Conservation (phyloP, 176 grass and related monocot genomes). For the Sorghum bicolor region DNA sequence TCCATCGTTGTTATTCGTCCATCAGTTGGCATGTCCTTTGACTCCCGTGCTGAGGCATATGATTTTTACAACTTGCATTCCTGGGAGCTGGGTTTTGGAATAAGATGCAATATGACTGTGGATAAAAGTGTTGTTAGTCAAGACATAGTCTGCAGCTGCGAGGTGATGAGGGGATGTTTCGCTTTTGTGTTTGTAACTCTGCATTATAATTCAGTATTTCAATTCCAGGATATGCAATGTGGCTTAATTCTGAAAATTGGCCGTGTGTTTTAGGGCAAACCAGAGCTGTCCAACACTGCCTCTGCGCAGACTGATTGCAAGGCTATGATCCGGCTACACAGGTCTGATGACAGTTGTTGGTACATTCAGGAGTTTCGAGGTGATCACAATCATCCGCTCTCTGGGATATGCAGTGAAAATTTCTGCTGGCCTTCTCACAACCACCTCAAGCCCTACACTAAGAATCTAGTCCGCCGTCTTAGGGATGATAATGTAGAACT, state of each 20-base stretch:
- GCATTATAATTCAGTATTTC: background rate
- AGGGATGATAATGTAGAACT: background rate
- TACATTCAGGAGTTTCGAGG: background rate
- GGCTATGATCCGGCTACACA: conserved; percentile 7
- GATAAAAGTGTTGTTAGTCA: background rate
- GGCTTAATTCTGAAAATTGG: background rate
- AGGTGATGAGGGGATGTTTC: background rate
- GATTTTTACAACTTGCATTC: conserved; percentile 13
- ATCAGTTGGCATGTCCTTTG: background rate
- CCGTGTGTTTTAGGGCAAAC: background rate
- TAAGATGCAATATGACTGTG: background rate
- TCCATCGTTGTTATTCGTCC: background rate
- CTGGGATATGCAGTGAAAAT: conserved; percentile 5
- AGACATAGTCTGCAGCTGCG: conserved; percentile 3
- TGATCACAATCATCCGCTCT: conserved; percentile 10
- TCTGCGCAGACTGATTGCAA: background rate
- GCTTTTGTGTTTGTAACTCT: background rate
- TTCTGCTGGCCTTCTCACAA: conserved; percentile 26
- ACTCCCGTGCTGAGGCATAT: background rate
- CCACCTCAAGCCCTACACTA: background rate
- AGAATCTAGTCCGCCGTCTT: background rate
- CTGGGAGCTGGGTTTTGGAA: conserved; percentile 21
- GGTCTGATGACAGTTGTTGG: background rate
- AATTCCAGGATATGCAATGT: background rate
- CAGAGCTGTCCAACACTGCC: background rate